Evolutionary conservation across 2,329 filamentous ascomycete species (phyloP).

Genomic region (Phialemoniopsis sp.): DNA sequence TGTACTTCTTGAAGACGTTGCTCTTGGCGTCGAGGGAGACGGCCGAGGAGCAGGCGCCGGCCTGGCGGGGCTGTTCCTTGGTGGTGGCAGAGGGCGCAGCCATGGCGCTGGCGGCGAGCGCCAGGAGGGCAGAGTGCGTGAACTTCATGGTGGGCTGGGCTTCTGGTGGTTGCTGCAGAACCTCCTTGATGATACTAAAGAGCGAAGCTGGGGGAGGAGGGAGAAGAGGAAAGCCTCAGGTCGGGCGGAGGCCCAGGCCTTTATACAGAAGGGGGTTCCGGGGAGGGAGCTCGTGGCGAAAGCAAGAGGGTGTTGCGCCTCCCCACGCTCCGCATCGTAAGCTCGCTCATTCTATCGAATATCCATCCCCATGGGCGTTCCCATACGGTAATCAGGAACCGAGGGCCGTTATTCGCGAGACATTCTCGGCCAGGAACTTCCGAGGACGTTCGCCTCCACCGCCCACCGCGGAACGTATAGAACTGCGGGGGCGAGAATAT

Average conservation of each 20-base stretch:
- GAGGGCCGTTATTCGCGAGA: constrained; percentile 21
- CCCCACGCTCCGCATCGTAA: constrained; percentile 3
- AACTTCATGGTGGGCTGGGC: constrained; percentile 26
- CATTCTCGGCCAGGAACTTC: constrained; percentile 20
- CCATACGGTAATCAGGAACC: constrained; percentile 24
- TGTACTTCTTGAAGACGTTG: constrained; percentile 32
- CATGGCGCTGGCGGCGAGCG: constrained; percentile 26
- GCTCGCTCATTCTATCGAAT: background rate
- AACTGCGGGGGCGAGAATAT: constrained; percentile 1
- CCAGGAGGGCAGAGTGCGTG: constrained; percentile 25
- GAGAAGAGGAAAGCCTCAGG: background rate
- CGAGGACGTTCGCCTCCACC: constrained; percentile 14
- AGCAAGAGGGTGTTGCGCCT: constrained; percentile 2
- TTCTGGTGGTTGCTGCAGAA: constrained; percentile 8
- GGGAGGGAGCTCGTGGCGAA: background rate
- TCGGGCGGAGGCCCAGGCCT: background rate
- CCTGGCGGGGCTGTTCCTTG: constrained; percentile 20
- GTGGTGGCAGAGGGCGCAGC: constrained; percentile 24
- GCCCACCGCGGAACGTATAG: constrained; percentile 1
- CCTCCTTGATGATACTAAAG: constrained; percentile 2
- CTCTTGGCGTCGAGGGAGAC: constrained; percentile 30
- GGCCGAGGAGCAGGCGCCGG: constrained; percentile 23
- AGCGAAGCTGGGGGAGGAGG: background rate
- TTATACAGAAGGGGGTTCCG: background rate
- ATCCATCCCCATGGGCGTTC: constrained; percentile 3